Conservation (phyloP, 805 yeast species). For the Ogataea glucozyma region DNA sequence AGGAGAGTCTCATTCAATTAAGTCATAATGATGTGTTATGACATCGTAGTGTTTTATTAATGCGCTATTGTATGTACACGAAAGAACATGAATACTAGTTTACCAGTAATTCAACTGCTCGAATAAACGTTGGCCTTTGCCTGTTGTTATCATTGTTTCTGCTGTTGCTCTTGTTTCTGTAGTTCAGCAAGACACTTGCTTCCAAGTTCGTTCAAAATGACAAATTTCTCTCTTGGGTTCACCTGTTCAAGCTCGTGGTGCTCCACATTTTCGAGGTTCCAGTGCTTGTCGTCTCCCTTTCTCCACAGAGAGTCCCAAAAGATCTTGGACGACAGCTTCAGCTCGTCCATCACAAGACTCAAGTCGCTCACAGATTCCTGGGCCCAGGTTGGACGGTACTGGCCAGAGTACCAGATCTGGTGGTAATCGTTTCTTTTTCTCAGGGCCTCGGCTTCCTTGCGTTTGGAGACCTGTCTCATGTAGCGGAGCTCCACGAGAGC, state of each 20-base stretch:
- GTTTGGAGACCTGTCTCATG: slow-evolving; percentile 64
- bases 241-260: slow-evolving; percentile 60
- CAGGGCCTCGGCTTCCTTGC: slow-evolving; percentile 60
- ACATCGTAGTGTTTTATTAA: background rate
- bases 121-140: slow-evolving; percentile 5
- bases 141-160: too few species aligned
- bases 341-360: slow-evolving; percentile 64
- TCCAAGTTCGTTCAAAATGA: slow-evolving; percentile 61
- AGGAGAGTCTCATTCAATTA: background rate
- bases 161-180: slow-evolving; percentile 4
- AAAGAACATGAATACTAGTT: too few species aligned
- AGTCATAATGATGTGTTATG: background rate
- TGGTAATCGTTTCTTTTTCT: slow-evolving; percentile 76
- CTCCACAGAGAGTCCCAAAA: slow-evolving; percentile 90
- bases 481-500: slow-evolving; percentile 73
- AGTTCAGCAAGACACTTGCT: slow-evolving; percentile 32
- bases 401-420: slow-evolving; percentile 83
- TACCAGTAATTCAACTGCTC: background rate
- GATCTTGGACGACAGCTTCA: slow-evolving; percentile 50
- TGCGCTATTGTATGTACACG: slow-evolving; percentile 3
- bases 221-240: slow-evolving; percentile 67
- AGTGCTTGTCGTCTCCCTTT: slow-evolving; percentile 73
- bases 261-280: slow-evolving; percentile 60
- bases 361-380: slow-evolving; percentile 92
- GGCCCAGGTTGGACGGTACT: slow-evolving; percentile 84